These are phyloP conservation scores for Trichoderma simmonsii DNA, from an alignment of 2,329 filamentous ascomycete species.

Conservation along the genomic window DNA sequence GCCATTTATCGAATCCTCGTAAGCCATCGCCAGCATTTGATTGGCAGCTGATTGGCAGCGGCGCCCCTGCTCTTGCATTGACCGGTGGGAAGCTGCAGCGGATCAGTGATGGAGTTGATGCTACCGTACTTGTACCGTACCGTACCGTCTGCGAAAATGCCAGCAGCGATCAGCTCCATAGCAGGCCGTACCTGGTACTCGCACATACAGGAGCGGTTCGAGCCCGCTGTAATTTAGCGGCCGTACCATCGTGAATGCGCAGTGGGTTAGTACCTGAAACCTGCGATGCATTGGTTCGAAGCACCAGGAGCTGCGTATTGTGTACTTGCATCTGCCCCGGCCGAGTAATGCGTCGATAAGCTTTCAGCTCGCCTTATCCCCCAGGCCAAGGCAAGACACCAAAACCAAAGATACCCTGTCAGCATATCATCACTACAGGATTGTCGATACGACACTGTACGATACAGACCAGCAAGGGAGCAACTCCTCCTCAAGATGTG, in stretches of 20 bases:
- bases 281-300: neutral
- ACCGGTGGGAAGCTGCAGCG: slow-evolving; percentile 10
- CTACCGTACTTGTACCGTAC: neutral
- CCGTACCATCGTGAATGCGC: neutral
- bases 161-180: neutral
- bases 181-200: neutral
- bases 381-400: neutral
- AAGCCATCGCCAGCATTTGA: neutral
- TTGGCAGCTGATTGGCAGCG: neutral
- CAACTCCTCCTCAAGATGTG: neutral
- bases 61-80: neutral
- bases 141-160: neutral
- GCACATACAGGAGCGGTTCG: neutral
- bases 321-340: neutral
- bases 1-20: neutral
- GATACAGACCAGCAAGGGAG: neutral
- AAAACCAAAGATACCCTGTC: neutral
- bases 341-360: neutral
- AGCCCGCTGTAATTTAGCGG: neutral
- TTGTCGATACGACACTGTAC: neutral
- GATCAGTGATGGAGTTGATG: neutral
- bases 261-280: neutral
- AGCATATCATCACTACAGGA: neutral
- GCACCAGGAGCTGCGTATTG: neutral
- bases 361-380: neutral